Evolutionary conservation across 163 green algal species (phyloP), one percentile per base, ranked within the genome.

Genomic region (Scenedesmus sp.): DNA sequence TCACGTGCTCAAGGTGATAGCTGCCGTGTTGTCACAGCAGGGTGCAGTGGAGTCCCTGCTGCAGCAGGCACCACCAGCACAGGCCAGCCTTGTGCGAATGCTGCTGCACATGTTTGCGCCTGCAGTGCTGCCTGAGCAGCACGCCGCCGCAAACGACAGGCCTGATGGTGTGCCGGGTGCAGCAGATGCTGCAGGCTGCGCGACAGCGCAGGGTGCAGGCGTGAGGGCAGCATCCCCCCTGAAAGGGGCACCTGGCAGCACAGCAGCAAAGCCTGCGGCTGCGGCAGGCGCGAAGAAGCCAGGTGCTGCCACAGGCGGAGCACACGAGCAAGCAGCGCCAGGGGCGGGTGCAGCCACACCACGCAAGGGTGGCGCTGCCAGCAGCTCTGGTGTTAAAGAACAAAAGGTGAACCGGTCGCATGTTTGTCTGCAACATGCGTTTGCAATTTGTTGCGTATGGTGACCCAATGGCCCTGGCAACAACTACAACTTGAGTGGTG

Each of bases 101-200:
- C 53, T 91, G 73, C 56, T 91, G 73, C 76, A 91, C 56, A n/a
- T 91, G 35, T 86, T 91, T 37, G 53, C 76, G 42, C 42, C 86
- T 42, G 68, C 86, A 56, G 43, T 30, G 42, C 78, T 56, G 40
- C 40, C 81, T 46, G 42, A 40, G 43, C 43, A 59, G 79, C 43
- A 85, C 37, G 2, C 6, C 37, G 37, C 73, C 3, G 40, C 78
- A n/a, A 4, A 49, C 10, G 73, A 82, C 15, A 51, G 37, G 73
- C 73, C 78, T 49, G 78, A 51, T 37, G 78, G 35, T 22, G 78
- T 22, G 78, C 40, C n/a, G 24, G 78, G 78, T 37, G 78, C 40
- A 40, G 43, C 78, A 51, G 78, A 49, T 49, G 73, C 73, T 24
- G 73, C 73, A 51, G 35, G 13, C 24, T 26, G 51, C 30, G 73